Conservation (phyloP, 2,329 filamentous ascomycete genomes). For the Ascochyta lentis region DNA sequence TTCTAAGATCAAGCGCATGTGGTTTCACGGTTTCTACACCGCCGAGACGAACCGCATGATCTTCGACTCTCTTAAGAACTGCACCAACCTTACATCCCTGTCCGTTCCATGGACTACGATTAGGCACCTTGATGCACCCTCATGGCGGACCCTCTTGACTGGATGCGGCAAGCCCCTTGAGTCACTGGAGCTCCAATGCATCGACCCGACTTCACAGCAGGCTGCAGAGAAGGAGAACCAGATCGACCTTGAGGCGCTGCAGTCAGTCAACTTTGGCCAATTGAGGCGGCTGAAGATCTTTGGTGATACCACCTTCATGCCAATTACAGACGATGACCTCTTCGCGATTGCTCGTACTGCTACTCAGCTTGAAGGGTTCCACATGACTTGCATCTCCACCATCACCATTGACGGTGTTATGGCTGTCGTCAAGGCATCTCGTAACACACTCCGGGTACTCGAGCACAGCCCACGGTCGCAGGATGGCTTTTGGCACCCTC, state of each 20-base stretch:
- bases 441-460: slow-evolving; percentile 56
- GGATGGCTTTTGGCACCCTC: slow-evolving; percentile 60
- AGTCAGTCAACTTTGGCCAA: slow-evolving; percentile 58
- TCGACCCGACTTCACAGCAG: slow-evolving; percentile 57
- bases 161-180: slow-evolving; percentile 53
- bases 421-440: slow-evolving; percentile 59
- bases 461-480: slow-evolving; percentile 61
- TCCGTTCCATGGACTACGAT: slow-evolving; percentile 62
- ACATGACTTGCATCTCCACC: slow-evolving; percentile 61
- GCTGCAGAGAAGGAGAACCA: slow-evolving; percentile 49
- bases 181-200: slow-evolving; percentile 60
- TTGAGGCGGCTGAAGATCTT: slow-evolving; percentile 62
- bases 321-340: slow-evolving; percentile 59
- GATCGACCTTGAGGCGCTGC: slow-evolving; percentile 54
- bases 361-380: slow-evolving; percentile 59
- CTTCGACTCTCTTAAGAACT: slow-evolving; percentile 56
- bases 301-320: slow-evolving; percentile 61
- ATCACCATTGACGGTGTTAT: slow-evolving; percentile 61
- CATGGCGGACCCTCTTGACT: slow-evolving; percentile 58
- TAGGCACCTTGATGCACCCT: slow-evolving; percentile 55
- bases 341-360: slow-evolving; percentile 59
- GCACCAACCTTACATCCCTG: slow-evolving; percentile 55
- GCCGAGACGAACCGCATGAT: slow-evolving; percentile 59
- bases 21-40: slow-evolving; percentile 63
- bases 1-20: slow-evolving; percentile 58